phyloP scores from a whole-genome alignment of 495 filamentous ascomycete species.

The Rostrohypoxylon terebratum region DNA sequence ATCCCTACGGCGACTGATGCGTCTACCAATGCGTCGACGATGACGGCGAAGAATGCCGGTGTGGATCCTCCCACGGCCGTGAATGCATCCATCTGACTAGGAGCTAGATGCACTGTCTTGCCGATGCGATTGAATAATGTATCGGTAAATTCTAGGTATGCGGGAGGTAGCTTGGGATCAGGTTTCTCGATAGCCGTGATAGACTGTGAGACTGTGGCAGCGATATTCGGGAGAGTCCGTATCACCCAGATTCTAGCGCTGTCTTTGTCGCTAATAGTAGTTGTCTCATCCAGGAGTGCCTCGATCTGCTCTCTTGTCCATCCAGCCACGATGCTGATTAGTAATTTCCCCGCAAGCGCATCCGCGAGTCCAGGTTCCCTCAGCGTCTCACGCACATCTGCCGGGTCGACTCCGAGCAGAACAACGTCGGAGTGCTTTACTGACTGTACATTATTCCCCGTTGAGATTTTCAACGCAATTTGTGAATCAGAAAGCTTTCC shows the following conservation, averaged over 20 bases:
- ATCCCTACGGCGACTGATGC: neutral
- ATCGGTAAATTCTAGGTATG: neutral
- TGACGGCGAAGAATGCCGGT: conserved; percentile 1
- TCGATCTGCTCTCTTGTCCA: conserved; percentile 6
- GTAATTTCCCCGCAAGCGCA: conserved; percentile 1
- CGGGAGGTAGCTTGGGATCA: neutral
- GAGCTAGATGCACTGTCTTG: conserved; percentile 4
- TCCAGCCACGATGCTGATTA: conserved; percentile 5
- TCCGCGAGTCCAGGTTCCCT: neutral
- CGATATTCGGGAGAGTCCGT: neutral
- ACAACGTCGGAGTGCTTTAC: neutral
- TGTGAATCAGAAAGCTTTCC: neutral
- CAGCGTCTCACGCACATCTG: neutral
- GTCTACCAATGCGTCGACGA: conserved; percentile 8
- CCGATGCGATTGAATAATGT: neutral
- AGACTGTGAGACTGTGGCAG: neutral
- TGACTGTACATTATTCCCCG: neutral
- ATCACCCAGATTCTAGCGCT: neutral
- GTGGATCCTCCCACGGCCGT: neutral
- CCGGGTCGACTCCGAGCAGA: neutral
- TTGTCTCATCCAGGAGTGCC: neutral
- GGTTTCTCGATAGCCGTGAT: conserved; percentile 3
- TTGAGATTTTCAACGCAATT: neutral
- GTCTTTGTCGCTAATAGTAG: neutral
- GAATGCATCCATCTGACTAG: conserved; percentile 6